A percentile compares a stretch with the other conserved stretches of the same genome.
Conservation (phyloP, 192 early-diverging fungal genomes). For the Phlyctochytrium arcticum region DNA sequence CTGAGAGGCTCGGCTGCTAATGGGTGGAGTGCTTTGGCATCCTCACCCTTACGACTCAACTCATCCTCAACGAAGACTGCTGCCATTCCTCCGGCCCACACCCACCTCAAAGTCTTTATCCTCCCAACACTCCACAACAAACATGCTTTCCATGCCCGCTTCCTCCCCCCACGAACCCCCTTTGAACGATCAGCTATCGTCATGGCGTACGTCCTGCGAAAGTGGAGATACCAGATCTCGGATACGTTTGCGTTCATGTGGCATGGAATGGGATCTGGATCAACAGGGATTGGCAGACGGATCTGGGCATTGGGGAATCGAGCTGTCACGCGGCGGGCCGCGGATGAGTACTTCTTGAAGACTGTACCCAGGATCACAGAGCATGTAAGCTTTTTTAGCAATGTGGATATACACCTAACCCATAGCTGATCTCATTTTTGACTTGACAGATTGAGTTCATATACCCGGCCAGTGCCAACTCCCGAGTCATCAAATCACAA, state of each 20-base stretch:
- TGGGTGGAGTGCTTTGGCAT: too few species aligned
- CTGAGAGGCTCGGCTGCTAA: too few species aligned
- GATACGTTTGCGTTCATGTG: constrained; percentile 31
- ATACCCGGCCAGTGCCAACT: constrained; percentile 32
- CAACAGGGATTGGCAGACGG: constrained; percentile 3
- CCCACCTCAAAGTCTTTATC: constrained; percentile 30
- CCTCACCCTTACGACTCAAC: too few species aligned
- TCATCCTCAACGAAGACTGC: too few species aligned
- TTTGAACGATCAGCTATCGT: constrained; percentile 31
- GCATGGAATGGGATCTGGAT: constrained; percentile 27
- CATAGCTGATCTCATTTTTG: not conserved
- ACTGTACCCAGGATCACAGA: constrained; percentile 31
- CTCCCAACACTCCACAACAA: constrained; percentile 36
- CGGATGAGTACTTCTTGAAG: constrained; percentile 51
- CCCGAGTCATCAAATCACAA: constrained; percentile 18
- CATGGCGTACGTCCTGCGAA: constrained; percentile 31
- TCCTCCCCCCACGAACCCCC: constrained; percentile 26
- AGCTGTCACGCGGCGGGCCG: constrained; percentile 33
- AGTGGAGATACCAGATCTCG: constrained; percentile 45
- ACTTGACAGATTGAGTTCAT: constrained; percentile 36
- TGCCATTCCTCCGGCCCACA: constrained; percentile 2
- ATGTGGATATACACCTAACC: too few species aligned
- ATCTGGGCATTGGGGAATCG: constrained; percentile 26
- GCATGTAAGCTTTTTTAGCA: constrained; percentile 16
- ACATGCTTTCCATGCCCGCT: constrained; percentile 36